Percentiles rank a stretch among this genome's conserved stretches.
These are phyloP conservation scores for Vicia villosa DNA, from an alignment of 306 rosid genomes.

Conservation along the genomic window DNA sequence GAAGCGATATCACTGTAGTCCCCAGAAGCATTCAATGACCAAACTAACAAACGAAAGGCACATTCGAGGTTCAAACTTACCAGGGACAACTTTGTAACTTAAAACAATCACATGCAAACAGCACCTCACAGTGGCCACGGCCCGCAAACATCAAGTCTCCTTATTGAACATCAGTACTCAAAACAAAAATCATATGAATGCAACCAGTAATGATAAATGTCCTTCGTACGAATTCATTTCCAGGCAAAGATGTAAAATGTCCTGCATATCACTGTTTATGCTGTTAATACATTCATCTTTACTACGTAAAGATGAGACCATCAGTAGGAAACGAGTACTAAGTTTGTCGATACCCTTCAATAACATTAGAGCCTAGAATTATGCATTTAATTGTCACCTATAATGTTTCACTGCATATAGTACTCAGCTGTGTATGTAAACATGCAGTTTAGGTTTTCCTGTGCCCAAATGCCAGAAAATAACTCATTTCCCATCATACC, in stretches of 20 bases:
- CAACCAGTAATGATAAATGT: background rate
- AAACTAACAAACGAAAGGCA: background rate
- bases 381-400: background rate
- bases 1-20: too few species aligned
- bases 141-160: background rate
- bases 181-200: conserved; percentile 1
- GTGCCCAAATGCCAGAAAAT: background rate
- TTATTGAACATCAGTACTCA: background rate
- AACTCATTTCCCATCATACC: background rate
- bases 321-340: background rate
- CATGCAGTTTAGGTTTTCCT: conserved; percentile 3
- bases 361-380: background rate
- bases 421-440: background rate
- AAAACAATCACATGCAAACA: conserved; percentile 2
- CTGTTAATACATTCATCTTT: background rate
- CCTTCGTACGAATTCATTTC: conserved; percentile 6
- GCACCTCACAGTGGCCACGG: background rate
- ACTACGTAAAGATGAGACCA: background rate
- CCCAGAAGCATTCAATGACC: too few species aligned
- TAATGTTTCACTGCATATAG: background rate
- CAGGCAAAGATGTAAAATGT: background rate
- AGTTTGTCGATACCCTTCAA: background rate
- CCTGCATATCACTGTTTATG: conserved; percentile 13
- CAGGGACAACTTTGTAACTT: background rate
- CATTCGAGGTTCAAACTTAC: too few species aligned